Percentiles rank a stretch among this genome's conserved stretches.
Conservation (phyloP, 2,329 filamentous ascomycete genomes). For the Cytospora piceicola region DNA sequence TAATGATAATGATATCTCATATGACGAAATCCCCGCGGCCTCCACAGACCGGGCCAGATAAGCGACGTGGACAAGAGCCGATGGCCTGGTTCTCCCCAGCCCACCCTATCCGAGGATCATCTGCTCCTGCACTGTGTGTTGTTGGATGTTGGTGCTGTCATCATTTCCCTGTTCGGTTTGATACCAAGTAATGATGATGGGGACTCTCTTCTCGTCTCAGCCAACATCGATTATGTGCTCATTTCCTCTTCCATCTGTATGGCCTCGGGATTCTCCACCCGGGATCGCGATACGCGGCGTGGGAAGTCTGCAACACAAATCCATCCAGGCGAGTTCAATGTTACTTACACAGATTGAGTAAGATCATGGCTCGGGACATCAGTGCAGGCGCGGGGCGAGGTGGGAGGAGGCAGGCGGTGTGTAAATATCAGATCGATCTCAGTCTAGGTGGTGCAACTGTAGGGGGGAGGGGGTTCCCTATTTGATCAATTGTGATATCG, state of each 20-base stretch:
- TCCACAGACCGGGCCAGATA: not conserved
- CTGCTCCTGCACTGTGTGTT: not conserved
- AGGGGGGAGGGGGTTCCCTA: no score
- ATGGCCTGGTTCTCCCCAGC: not conserved
- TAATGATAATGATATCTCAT: not conserved
- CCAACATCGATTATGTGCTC: not conserved
- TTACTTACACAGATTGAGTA: no score
- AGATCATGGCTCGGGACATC: no score
- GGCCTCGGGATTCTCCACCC: not conserved
- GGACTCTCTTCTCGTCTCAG: not conserved
- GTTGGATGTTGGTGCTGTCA: not conserved
- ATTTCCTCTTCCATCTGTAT: not conserved
- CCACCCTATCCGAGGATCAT: not conserved
- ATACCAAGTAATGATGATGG: not conserved
- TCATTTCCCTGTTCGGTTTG: not conserved
- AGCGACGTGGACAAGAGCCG: not conserved
- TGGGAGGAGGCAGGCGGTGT: not conserved
- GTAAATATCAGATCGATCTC: not conserved
- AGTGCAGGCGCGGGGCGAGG: no score
- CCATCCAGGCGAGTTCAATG: no score
- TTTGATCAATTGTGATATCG: not conserved
- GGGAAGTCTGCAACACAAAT: not conserved
- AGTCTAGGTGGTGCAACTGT: no score
- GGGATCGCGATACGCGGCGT: not conserved
- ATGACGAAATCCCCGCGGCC: not conserved